Evolutionary conservation across 306 rosid genomes (phyloP), one percentile per base, ranked within the genome.

Genomic region (Carpinus viminea): DNA sequence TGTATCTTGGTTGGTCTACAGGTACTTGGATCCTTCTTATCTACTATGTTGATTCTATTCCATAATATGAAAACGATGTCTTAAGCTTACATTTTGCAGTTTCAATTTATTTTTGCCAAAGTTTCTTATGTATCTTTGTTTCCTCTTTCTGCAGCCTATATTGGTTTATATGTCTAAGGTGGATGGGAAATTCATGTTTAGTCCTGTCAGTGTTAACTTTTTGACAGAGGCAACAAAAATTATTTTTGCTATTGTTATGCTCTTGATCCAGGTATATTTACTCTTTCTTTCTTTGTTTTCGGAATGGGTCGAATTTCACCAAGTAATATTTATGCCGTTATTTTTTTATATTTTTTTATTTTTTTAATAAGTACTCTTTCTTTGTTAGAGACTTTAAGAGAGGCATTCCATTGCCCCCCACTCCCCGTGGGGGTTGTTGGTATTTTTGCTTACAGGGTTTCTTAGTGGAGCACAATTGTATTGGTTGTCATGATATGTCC

Each of bases 181-280:
- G 72, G 72, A 66, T 66, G 72, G 72, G 72, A 66, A 66, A 10
- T 66, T 66, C 51, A 18, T 38, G 50, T 66, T 66, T 41, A 66
- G 72, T 66, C 72, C 72, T 38, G 8, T 66, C 21, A 66, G 72
- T n/a, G 72, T 66, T 41, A 38, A 66, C 72, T 66, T 66, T 66
- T 66, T 66, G 72, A 66, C 72, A 38, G 72, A 66, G 48, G 72
- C 72, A 38, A 50, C 51, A 66, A 66, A 66, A 66, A 24, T 66
- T 17, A 10, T 66, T 66, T 66, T 66, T 66, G 72, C 72, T 66
- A 66, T 66, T 66, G 51, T 26, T 66, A 66, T 66, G 72, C 72
- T 66, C 41, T 41, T 66, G 72, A 38, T 66, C 48, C 50, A 66
- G 72, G 72, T 66, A 66, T 38, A 38, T 24, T 24, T 59, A 59